These are phyloP conservation scores for Agroathelia rolfsii DNA, from an alignment of 1,284 basidiomycete genomes.

Conservation along the genomic window DNA sequence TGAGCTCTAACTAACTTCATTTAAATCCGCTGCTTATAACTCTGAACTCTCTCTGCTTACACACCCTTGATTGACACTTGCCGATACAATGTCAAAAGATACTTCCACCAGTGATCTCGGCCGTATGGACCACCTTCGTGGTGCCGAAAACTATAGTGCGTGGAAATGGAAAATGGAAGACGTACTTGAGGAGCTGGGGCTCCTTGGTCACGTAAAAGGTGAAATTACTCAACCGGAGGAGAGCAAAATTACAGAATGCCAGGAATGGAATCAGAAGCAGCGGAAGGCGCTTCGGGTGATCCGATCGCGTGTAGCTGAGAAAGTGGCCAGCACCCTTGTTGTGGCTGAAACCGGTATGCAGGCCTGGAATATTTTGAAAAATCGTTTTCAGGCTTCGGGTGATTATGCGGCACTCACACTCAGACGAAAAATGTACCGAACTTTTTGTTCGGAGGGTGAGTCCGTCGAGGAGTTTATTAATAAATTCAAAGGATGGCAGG, in stretches of 20 bases:
- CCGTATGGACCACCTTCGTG: slow-evolving; percentile 20
- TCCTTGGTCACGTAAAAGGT: slow-evolving; percentile 14
- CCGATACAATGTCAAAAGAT: no score
- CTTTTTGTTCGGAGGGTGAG: slow-evolving; percentile 16
- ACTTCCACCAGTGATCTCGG: no score
- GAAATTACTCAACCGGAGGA: slow-evolving; percentile 3
- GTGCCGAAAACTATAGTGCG: slow-evolving; percentile 19
- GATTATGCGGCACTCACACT: slow-evolving; percentile 15
- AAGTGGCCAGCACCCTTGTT: no score
- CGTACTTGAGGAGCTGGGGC: slow-evolving; percentile 19
- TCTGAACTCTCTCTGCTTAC: no score
- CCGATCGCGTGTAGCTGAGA: slow-evolving; percentile 15
- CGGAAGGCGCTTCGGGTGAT: slow-evolving; percentile 18
- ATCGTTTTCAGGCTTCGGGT: slow-evolving; percentile 19
- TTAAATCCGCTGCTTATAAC: no score
- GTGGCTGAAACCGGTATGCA: slow-evolving; percentile 13
- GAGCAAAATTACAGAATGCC: slow-evolving; percentile 4
- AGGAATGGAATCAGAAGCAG: slow-evolving; percentile 17
- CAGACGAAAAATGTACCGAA: slow-evolving; percentile 17
- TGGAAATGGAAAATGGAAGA: slow-evolving; percentile 24
- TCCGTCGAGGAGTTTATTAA: slow-evolving; percentile 23
- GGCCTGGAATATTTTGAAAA: slow-evolving; percentile 19
- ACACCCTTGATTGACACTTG: no score
- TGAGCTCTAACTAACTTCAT: no score
- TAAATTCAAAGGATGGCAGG: slow-evolving; percentile 13